Base-by-base conservation (phyloP, 1,139 yeast species). In the Debaryomyces fabryi region DNA sequence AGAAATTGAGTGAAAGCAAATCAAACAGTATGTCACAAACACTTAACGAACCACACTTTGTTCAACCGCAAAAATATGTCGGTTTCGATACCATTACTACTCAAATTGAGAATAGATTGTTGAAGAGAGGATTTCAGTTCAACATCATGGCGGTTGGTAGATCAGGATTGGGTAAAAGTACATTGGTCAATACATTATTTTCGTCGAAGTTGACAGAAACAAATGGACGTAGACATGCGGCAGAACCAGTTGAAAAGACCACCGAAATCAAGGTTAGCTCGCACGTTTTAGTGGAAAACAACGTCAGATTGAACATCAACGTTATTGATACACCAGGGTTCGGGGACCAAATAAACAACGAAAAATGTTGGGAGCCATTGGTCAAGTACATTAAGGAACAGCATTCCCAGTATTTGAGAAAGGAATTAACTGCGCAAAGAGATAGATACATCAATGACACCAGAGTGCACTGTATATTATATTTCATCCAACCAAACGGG, bases 271-370 rank as follows among this genome's bases (percentile, higher is more conserved):
- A 86, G 59, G 86, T 87, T 30, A 79, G 85, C 37, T 71, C 84
- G 30, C 96, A 89, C 61, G 62, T 67, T 27, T 73, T 92, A 56
- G 69, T 83, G 51, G 99, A 93, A 70, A 92, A 90, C 66, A 88
- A 88, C 57, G 99, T 93, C 51, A 83, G 86, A 51, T 82, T 93
- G 65, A 86, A 87, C 62, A 74, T 93, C 55, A 92, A 90, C 59
- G 85, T 92, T 50, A 88, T 93, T 65, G 99, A 93, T 66, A 93
- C 98, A 7, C 98, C 98, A 10, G 99, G 99, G 7, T 93, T 90
- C 74, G 98, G 97, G 36, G 99, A 93, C 72, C 96, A 89, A 70
- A 87, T 93, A 60, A 90, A 93, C 72, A 93, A 93, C 70, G 96
- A 91, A 62, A 87, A 88, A 69, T 93, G 92, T 62, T 93, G 98